phyloP scores from a whole-genome alignment of 805 yeast genomes.

The Phaffomyces antillensis region DNA sequence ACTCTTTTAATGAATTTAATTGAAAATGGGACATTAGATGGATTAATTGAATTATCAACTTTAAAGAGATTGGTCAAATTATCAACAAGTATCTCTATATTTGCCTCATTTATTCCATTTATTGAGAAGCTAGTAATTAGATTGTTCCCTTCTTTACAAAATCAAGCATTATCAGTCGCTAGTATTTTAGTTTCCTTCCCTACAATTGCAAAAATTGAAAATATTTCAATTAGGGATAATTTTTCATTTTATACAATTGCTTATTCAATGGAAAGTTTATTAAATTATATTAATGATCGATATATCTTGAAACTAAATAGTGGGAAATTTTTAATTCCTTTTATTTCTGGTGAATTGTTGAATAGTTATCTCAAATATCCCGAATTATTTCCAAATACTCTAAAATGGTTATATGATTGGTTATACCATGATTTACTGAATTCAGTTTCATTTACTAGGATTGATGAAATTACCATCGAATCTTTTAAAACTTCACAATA shows the following conservation, averaged over 20 bases:
- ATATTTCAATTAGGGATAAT: conserved; percentile 11
- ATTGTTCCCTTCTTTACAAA: not conserved
- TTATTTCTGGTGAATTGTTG: conserved; percentile 12
- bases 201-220: conserved; percentile 10
- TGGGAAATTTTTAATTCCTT: conserved; percentile 14
- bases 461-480: conserved; percentile 8
- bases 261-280: conserved; percentile 8
- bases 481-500: not conserved
- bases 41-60: not conserved
- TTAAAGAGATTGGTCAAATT: not conserved
- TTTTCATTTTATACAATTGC: conserved; percentile 9
- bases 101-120: conserved; percentile 5
- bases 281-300: not conserved
- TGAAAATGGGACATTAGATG: not conserved
- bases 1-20: conserved; percentile 2
- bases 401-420: conserved; percentile 1
- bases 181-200: not conserved
- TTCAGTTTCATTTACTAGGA: conserved; percentile 10
- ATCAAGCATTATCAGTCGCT: not conserved
- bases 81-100: not conserved
- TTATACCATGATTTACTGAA: conserved; percentile 13
- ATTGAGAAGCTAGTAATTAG: not conserved
- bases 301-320: not conserved
- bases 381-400: conserved; percentile 8
- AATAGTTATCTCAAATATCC: conserved; percentile 12